Conservation (phyloP, 202 grass and related monocot species). For the Panicum hallii region DNA sequence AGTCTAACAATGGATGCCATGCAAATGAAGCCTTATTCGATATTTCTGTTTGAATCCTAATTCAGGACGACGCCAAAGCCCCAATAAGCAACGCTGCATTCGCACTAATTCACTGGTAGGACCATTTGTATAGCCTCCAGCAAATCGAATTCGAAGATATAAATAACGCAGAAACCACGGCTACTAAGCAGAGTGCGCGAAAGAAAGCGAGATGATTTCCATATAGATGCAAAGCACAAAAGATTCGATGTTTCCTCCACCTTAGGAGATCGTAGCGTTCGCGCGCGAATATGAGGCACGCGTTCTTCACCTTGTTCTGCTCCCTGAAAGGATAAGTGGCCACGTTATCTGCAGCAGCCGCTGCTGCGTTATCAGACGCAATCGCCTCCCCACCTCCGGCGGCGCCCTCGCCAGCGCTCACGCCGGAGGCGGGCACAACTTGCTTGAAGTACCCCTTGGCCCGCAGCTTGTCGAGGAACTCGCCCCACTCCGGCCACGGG, state of each 20-base stretch:
- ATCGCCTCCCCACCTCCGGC: conserved; percentile 29
- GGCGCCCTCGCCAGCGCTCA: conserved; percentile 27
- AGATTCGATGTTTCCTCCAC: conserved; percentile 37
- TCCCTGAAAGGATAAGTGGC: conserved; percentile 36
- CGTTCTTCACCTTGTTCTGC: conserved; percentile 80
- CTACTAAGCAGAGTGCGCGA: background rate
- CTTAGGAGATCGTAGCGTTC: conserved; percentile 84
- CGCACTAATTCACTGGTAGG: conserved; percentile 3
- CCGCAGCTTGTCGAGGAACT: conserved; percentile 79
- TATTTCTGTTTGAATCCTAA: background rate
- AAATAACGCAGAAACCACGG: background rate
- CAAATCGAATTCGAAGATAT: background rate
- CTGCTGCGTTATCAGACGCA: background rate
- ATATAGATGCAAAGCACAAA: conserved; percentile 11
- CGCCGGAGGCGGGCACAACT: background rate
- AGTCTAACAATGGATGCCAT: conserved; percentile 4
- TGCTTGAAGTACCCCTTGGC: conserved; percentile 79
- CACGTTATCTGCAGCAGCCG: background rate
- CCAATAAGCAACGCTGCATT: background rate
- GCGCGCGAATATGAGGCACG: conserved; percentile 88
- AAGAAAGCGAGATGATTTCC: background rate
- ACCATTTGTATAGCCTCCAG: background rate
- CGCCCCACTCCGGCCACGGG: conserved; percentile 90
- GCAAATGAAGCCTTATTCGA: background rate
- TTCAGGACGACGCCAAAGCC: background rate